Base-by-base conservation (phyloP, 23 red algal genomes). In the Gracilaria caudata region DNA sequence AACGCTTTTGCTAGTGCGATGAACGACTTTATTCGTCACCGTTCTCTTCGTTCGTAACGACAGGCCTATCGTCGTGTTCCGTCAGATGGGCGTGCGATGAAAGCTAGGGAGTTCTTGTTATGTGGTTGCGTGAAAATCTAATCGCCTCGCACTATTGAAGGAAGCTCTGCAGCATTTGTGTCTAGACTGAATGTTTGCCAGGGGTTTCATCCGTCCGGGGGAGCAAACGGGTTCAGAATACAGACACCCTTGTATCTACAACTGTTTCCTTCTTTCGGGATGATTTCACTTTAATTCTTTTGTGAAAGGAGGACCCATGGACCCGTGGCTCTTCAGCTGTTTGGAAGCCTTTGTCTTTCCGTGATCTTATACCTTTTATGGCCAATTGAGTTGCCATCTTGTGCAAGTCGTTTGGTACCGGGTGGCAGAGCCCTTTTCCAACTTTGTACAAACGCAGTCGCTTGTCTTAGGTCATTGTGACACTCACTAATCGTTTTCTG, bases 231-330 rank as follows among this genome's bases (percentile, higher is more conserved):
- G 19, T 49, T 28, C 2, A 47, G 1, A 13, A 4, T 8, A 49
- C 9, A 43, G 7, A 10, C 8, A 10, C 21, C 7, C 36, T 25
- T 0, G 38, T 75, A n/a, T n/a, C n/a, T n/a, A n/a, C n/a, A n/a
- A n/a, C n/a, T n/a, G n/a, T n/a, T 26, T 75, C 70, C 43, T 75
- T 75, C 43, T 9, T 49, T 29, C 29, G 25, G 3, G 70, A 75
- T 75, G 70, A 75, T 75, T 75, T 75, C 29, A 75, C n/a, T 75
- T 29, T 38, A 32, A 4, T 75, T 75, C 26, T 24, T 40, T 75
- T 75, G 39, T 24, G 23, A 49, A 5, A 40, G 0, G 25, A 21
- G 19, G 6, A 7, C 37, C 8, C 38, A 45, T 47, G n/a, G n/a
- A n/a, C n/a, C n/a, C n/a, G n/a, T n/a, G 39, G 25, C 37, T 32